These are phyloP conservation scores for Wakefieldia striispora DNA, from an alignment of 768 basidiomycete species.

Conservation along the genomic window DNA sequence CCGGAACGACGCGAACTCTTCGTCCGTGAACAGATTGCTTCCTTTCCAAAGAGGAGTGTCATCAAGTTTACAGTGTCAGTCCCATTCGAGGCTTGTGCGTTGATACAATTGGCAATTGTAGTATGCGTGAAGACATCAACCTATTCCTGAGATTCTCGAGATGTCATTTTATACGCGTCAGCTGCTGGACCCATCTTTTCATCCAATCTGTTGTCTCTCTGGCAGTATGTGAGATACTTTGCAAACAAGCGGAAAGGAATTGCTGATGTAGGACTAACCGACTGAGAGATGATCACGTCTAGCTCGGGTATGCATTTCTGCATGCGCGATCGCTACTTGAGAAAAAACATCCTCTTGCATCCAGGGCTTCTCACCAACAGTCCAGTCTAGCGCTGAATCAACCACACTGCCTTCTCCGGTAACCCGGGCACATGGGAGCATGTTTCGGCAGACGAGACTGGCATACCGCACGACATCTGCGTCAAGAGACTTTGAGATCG, in stretches of 20 bases:
- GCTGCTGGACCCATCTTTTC: slow-evolving; percentile 59
- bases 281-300: slow-evolving; percentile 55
- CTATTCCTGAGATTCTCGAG: slow-evolving; percentile 50
- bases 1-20: slow-evolving; percentile 62
- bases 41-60: slow-evolving; percentile 72
- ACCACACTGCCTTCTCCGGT: slow-evolving; percentile 35
- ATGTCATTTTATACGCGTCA: slow-evolving; percentile 33
- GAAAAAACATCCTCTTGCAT: too few relatives aligned
- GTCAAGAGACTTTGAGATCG: too few relatives aligned
- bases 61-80: slow-evolving; percentile 58
- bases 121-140: slow-evolving; percentile 48
- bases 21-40: slow-evolving; percentile 50
- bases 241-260: too few relatives aligned
- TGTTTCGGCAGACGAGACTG: too few relatives aligned
- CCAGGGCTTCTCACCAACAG: too few relatives aligned
- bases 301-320: slow-evolving; percentile 20
- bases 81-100: slow-evolving; percentile 50
- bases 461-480: too few relatives aligned
- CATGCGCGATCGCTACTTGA: too few relatives aligned
- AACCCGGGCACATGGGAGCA: too few relatives aligned
- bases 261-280: slow-evolving; percentile 35
- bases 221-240: neutral
- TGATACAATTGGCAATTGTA: slow-evolving; percentile 54
- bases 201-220: slow-evolving; percentile 65
- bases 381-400: too few relatives aligned